Evolutionary conservation across 495 filamentous ascomycete species (phyloP).

Genomic region (Lepidopterella palustris): DNA sequence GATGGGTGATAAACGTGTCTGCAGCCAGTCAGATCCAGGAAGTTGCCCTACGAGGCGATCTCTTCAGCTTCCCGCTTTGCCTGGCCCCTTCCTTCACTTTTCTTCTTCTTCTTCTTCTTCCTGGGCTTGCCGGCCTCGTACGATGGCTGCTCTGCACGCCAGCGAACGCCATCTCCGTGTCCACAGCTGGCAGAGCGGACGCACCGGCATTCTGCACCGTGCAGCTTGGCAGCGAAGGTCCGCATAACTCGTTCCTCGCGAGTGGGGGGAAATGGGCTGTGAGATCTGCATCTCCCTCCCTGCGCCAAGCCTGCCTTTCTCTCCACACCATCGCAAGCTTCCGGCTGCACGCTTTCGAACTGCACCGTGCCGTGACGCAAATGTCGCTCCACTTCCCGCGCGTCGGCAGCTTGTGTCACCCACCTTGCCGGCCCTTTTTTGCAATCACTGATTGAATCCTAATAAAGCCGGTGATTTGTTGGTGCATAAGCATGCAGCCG

Average conservation of each 20-base stretch:
- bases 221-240: background rate
- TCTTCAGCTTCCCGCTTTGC: conserved; percentile 11
- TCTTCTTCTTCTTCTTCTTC: conserved; percentile 6
- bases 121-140: background rate
- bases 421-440: conserved; percentile 12
- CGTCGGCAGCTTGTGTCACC: conserved; percentile 23
- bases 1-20: conserved; percentile 16
- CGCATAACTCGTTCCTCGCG: background rate
- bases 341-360: conserved; percentile 16
- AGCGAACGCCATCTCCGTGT: background rate
- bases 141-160: background rate
- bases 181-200: background rate
- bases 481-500: conserved; percentile 18
- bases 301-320: background rate
- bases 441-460: too few species aligned
- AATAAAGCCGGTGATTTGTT: conserved; percentile 18
- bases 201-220: background rate
- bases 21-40: conserved; percentile 21
- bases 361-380: conserved; percentile 24
- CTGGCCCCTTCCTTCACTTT: background rate
- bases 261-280: background rate
- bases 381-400: conserved; percentile 25
- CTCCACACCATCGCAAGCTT: conserved; percentile 12
- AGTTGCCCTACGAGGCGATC: conserved; percentile 21
- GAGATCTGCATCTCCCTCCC: background rate